Evolutionary conservation across 2,329 filamentous ascomycete genomes (phyloP).

Genomic region (Pestalotiopsis sp.): DNA sequence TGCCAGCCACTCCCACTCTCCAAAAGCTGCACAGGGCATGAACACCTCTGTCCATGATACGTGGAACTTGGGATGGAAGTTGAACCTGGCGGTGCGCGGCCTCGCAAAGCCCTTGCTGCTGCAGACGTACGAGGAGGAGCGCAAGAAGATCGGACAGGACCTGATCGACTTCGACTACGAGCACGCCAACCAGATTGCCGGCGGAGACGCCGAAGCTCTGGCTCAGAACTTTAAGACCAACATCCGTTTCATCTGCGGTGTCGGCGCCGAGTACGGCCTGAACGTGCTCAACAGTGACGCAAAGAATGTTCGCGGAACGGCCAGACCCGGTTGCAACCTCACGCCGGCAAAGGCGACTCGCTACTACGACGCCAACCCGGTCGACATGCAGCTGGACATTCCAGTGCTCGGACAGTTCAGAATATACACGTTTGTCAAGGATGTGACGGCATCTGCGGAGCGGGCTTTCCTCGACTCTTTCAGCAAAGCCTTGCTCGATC

Average conservation of each 20-base stretch:
- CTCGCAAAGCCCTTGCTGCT: slow-evolving; percentile 56
- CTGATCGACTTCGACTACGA: slow-evolving; percentile 59
- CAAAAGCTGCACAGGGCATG: slow-evolving; percentile 63
- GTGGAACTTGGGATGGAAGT: slow-evolving; percentile 44
- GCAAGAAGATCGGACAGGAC: slow-evolving; percentile 60
- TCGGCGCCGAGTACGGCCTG: slow-evolving; percentile 62
- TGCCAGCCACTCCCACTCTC: slow-evolving; percentile 63
- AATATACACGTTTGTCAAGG: slow-evolving; percentile 69
- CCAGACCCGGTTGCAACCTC: slow-evolving; percentile 55
- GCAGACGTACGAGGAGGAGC: slow-evolving; percentile 62
- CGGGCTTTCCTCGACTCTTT: slow-evolving; percentile 57
- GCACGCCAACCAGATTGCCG: slow-evolving; percentile 58
- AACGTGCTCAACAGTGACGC: slow-evolving; percentile 50
- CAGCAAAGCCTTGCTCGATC: slow-evolving; percentile 52
- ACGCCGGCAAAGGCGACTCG: slow-evolving; percentile 71
- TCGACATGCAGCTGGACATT: slow-evolving; percentile 76
- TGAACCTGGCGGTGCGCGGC: slow-evolving; percentile 54
- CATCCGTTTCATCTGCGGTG: slow-evolving; percentile 71
- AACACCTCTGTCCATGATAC: slow-evolving; percentile 59
- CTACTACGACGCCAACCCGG: slow-evolving; percentile 75
- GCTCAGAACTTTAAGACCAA: slow-evolving; percentile 71
- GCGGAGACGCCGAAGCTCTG: slow-evolving; percentile 62
- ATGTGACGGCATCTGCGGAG: slow-evolving; percentile 53
- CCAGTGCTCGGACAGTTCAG: slow-evolving; percentile 77
- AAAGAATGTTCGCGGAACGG: slow-evolving; percentile 42